Evolutionary conservation across 805 yeast species (phyloP), one percentile per base, ranked within the genome.

Genomic region (Kuraishia floccosa): DNA sequence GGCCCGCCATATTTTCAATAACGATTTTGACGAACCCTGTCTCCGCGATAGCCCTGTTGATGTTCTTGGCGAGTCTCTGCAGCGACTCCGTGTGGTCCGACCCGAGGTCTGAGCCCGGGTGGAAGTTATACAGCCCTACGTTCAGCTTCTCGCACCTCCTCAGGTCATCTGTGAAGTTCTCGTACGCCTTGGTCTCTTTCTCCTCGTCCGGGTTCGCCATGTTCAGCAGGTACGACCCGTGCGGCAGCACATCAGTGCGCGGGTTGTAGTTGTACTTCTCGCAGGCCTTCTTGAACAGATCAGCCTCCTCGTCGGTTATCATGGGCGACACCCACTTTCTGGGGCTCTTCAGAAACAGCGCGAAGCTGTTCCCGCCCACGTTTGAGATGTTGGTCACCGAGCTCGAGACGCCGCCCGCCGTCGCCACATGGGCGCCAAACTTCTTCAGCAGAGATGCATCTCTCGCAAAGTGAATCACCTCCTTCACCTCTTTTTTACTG

Each of bases 1-100:
- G 93, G 7, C 98, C 98, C 2, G 98, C 96, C 98, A 91, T 91
- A 48, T 89, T 91, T 47, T 91, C 98, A 36, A 91, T 65, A 9
- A 91, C 93, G 27, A 91, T 76, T 46, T 79, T 87, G 20, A 91
- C 97, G 47, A 73, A 78, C 5, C 57, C 44, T 0, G 98, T 91
- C 34, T 72, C 74, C 17, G 55, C 54, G 30, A 82, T 77, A 4
- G 94, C 96, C 28, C 57, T 64, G 51, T 91, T 89, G 39, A 91
- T 76, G 41, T 80, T 79, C 16, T 63, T 61, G 0, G 97, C 97
- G 39, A 91, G 59, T 35, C 75, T 71, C 31, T 55, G 56, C 24
- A 87, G 54, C 1, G 93, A 85, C 13, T 60, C 68, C 4, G 53
- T 47, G 45, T 78, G 82, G 46, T 80, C 83, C 1, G 67, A 56